phyloP scores from a whole-genome alignment of 257 asterid genomes.

The Nicotiana tomentosiformis region DNA sequence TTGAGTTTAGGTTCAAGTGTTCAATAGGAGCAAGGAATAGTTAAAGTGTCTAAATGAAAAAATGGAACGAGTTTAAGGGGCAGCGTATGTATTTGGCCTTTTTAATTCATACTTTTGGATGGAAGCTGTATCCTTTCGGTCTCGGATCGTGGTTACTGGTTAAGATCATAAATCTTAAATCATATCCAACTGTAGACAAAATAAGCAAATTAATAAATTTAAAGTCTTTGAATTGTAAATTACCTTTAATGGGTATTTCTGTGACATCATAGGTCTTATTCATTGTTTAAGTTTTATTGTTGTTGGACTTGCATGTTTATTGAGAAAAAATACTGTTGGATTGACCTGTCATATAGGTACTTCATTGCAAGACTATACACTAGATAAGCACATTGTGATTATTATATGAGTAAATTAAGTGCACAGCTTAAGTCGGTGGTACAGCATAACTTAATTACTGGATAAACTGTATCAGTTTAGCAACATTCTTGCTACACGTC shows the following conservation, averaged over 20 bases:
- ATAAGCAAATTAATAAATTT: neutral
- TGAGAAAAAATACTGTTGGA: neutral
- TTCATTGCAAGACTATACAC: neutral
- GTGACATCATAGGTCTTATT: neutral
- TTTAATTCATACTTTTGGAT: neutral
- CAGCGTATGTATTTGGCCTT: no score
- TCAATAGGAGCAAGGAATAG: no score
- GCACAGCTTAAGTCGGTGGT: neutral
- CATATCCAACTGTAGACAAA: neutral
- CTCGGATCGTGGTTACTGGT: neutral
- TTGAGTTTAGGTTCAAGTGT: no score
- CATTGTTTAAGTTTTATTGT: neutral
- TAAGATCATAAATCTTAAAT: conserved; percentile 14
- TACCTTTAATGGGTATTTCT: neutral
- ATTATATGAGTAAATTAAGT: neutral
- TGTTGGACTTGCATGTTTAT: neutral
- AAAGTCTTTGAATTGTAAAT: neutral
- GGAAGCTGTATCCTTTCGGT: neutral
- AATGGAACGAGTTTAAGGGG: no score
- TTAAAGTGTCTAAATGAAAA: no score
- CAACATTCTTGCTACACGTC: neutral
- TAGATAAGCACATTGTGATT: neutral
- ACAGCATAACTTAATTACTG: neutral
- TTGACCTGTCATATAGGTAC: neutral
- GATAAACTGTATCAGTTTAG: neutral